Base-by-base conservation (phyloP, 345 rosid species). In the Euphorbia lathyris region DNA sequence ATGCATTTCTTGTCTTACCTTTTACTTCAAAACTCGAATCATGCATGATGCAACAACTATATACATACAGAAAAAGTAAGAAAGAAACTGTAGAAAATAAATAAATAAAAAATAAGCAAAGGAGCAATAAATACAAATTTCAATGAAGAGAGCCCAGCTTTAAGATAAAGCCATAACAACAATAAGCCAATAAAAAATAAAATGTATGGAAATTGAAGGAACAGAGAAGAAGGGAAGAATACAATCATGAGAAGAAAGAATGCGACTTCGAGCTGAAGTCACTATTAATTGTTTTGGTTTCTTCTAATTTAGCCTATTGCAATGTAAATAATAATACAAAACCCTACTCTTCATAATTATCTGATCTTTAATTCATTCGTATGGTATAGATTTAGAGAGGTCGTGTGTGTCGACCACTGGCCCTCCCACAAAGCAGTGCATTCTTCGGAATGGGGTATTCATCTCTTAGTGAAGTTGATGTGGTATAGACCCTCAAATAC, bases 341-440 rank as follows among this genome's bases (percentile, higher is more conserved):
- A 58, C 68, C 76, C 81, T 67, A 43, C 61, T 77, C 76, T 53
- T 34, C 38, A 34, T 2, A 34, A 34, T 34, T 7, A 34, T 34
- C 38, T 34, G 38, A 34, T 34, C 38, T 34, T 3, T 3, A 34
- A 7, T 34, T 34, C 3, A 34, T 34, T 34, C 7, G 38, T 75
- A 72, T 47, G 20, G 6, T 36, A 17, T 34, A 0, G 7, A 56
- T 58, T 82, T 69, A 89, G 55, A 85, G 78, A 7, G 98, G 98
- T 65, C 98, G 73, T 19, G 97, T 94, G 77, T 72, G 83, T 5
- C 84, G 84, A 43, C 97, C 98, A 1, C 68, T 74, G 0, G 96
- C 97, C 67, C 82, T 83, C 16, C 98, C 99, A 68, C 99, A 95
- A 38, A 87, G 88, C 34, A 87, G 78, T 17, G 92, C 97, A 77